phyloP scores from a whole-genome alignment of 176 grass and related monocot genomes.

The Musa beccarii region DNA sequence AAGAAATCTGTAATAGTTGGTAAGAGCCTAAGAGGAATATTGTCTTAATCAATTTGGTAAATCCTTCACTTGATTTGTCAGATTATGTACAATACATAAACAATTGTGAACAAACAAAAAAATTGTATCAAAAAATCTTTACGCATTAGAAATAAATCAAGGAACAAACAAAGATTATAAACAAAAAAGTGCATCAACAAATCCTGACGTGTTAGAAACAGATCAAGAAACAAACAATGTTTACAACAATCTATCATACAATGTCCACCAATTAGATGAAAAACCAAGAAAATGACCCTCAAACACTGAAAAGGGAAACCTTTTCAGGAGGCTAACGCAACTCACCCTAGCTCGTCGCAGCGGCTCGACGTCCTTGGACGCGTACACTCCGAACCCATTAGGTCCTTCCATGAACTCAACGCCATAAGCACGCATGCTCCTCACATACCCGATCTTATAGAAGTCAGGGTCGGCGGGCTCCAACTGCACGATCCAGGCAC shows the following conservation, averaged over 20 bases:
- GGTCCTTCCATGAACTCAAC: slow-evolving; percentile 84
- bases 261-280: not conserved
- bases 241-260: not conserved
- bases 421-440: slow-evolving; percentile 77
- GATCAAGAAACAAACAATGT: not conserved
- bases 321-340: not conserved
- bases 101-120: too few species aligned
- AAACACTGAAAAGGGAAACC: not conserved
- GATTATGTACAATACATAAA: too few species aligned
- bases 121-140: too few species aligned
- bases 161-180: too few species aligned
- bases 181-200: too few species aligned
- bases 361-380: slow-evolving; percentile 71
- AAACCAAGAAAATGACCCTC: not conserved
- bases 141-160: too few species aligned
- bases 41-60: too few species aligned
- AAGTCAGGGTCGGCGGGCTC: slow-evolving; percentile 81
- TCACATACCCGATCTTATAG: slow-evolving; percentile 74
- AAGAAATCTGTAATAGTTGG: too few species aligned
- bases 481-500: slow-evolving; percentile 34
- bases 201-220: not conserved
- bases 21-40: too few species aligned
- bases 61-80: too few species aligned
- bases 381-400: slow-evolving; percentile 77
- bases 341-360: slow-evolving; percentile 72